Evolutionary conservation across 1,284 basidiomycete genomes (phyloP), one percentile per base, ranked within the genome.

Genomic region (Malassezia japonica): DNA sequence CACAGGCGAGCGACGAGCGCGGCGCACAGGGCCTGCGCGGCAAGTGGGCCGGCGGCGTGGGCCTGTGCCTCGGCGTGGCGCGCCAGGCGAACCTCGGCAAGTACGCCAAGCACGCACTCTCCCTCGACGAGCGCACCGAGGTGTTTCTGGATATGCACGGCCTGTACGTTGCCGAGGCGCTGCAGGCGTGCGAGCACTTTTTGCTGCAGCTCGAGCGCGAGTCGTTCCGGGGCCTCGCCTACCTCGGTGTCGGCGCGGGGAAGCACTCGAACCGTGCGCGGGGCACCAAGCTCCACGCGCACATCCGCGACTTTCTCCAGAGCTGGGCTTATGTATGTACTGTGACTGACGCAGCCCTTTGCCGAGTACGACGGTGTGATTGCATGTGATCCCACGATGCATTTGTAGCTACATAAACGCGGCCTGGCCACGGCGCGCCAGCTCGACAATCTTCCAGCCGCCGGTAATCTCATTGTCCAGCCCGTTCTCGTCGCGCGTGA

Each of bases 401-500:
- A 87, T 67, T 31, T 42, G 62, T 62, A 75, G 48, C 40, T 50
- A 57, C 50, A 57, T 45, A 44, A 50, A 57, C 6, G 55, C 55
- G 27, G 46, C 37, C 36, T 57, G 45, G 23, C 50, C 55, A n/a
- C 55, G 46, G 43, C 55, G 50, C 18, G 37, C 34, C 69, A 90
- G 86, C 82, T 96, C 91, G 34, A 96, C 80, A 48, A 98, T 82
- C 76, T 96, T 96, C 94, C 94, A 99, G 9, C 94, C 94, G 42
- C 88, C 88, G 0, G 94, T 98, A 45, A 95, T 78, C 75, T 92
- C 86, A 66, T 96, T 72, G 46, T 66, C 61, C 39, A 70, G 48
- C 49, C 67, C 63, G 28, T 64, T 54, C 71, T 87, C 84, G 35
- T 87, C 75, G 36, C 91, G 80, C 5, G 90, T 95, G 55, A 99